phyloP scores from a whole-genome alignment of 2,329 filamentous ascomycete genomes.

The Hypoxylon sp. region DNA sequence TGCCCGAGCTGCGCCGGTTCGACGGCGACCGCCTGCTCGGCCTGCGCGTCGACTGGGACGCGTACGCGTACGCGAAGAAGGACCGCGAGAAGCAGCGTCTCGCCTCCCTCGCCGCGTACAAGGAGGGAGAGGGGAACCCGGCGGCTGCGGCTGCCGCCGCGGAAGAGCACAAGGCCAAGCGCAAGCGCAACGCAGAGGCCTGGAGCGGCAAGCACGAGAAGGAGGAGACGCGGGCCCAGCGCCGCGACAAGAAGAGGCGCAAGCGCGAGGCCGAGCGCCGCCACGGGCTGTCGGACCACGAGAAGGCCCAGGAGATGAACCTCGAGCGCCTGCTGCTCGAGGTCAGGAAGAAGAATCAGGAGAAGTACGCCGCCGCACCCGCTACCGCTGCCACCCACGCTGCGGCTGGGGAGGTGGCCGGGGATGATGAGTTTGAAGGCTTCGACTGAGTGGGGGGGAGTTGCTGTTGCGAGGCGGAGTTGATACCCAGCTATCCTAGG shows the following conservation, averaged over 20 bases:
- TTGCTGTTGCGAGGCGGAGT: constrained; percentile 12
- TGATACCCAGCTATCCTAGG: constrained; percentile 6
- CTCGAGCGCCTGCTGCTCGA: constrained; percentile 70
- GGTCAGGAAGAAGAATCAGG: constrained; percentile 66
- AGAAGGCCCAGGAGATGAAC: constrained; percentile 69
- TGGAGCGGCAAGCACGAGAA: constrained; percentile 77
- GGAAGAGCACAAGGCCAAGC: constrained; percentile 55
- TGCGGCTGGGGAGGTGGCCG: constrained; percentile 23
- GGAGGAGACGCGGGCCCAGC: constrained; percentile 67
- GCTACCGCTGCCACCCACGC: constrained; percentile 33
- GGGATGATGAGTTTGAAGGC: constrained; percentile 64
- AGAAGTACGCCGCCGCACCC: constrained; percentile 49
- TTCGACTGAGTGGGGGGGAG: constrained; percentile 53
- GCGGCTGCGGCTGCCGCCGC: constrained; percentile 46
- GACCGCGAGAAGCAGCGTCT: constrained; percentile 70
- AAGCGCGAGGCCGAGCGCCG: constrained; percentile 69
- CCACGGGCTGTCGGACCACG: constrained; percentile 73
- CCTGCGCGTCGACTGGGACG: constrained; percentile 71
- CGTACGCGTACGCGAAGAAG: constrained; percentile 76
- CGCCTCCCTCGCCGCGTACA: constrained; percentile 59
- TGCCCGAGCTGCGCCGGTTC: constrained; percentile 86
- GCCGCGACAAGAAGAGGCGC: constrained; percentile 70
- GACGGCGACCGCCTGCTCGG: constrained; percentile 71
- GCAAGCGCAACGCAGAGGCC: constrained; percentile 70
- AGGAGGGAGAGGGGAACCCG: constrained; percentile 45